Evolutionary conservation across 2,329 filamentous ascomycete genomes (phyloP).

Genomic region (Aspergillus bombycis): DNA sequence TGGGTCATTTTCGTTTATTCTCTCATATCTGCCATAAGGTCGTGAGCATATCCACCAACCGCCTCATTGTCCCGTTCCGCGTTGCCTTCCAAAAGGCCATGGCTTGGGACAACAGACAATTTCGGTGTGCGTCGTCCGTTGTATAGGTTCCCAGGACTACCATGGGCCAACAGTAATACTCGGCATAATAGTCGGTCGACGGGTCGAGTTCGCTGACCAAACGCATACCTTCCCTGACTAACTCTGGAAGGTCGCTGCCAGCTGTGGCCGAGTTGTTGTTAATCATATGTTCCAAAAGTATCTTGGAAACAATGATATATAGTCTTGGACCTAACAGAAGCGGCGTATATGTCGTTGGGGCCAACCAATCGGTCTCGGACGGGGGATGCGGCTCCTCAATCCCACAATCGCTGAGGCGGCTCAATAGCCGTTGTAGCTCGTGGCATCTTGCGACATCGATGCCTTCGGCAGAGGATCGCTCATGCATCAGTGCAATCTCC

Average conservation of each 20-base stretch:
- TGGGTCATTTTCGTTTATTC: not conserved
- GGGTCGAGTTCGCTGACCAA: constrained; percentile 21
- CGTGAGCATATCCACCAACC: constrained; percentile 22
- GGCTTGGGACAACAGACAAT: constrained; percentile 20
- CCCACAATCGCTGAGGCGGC: not conserved
- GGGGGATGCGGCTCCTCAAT: too few species aligned
- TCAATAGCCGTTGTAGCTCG: constrained; percentile 9
- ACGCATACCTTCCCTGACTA: constrained; percentile 19
- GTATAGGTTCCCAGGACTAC: constrained; percentile 23
- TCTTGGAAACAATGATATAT: constrained; percentile 21
- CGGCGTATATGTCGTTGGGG: not conserved
- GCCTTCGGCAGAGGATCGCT: not conserved
- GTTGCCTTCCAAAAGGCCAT: constrained; percentile 25
- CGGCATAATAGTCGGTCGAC: constrained; percentile 27
- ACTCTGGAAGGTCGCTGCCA: not conserved
- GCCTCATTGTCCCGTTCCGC: constrained; percentile 28
- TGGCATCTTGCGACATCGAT: not conserved
- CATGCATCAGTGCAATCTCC: constrained; percentile 15
- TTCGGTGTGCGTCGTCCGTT: constrained; percentile 7
- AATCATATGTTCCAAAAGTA: constrained; percentile 19
- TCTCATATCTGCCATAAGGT: not conserved
- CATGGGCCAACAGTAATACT: constrained; percentile 33
- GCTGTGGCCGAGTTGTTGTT: not conserved
- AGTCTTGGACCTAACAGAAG: constrained; percentile 16
- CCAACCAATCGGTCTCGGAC: not conserved